Evolutionary conservation across 176 grass and related monocot genomes (phyloP).

Genomic region (Pharus latifolius): DNA sequence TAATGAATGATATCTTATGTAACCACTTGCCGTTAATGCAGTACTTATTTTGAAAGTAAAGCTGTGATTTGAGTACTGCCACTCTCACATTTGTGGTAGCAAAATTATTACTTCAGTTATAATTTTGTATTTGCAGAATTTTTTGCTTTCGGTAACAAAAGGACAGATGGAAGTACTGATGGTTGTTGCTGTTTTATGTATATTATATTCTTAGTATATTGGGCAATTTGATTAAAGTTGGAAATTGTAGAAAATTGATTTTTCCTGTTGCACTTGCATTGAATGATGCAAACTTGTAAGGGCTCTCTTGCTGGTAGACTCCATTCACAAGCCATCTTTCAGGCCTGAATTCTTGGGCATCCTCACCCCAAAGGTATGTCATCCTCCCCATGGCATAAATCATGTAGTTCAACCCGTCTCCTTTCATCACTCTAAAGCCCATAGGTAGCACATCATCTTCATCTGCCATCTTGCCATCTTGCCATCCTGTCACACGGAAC

Average conservation of each 20-base stretch:
- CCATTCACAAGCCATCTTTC: slow-evolving; percentile 57
- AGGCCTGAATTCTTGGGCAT: slow-evolving; percentile 42
- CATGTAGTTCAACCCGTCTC: slow-evolving; percentile 36
- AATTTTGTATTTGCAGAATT: background rate
- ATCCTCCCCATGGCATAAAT: slow-evolving; percentile 64
- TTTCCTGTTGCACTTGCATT: slow-evolving; percentile 22
- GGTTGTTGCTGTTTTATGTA: background rate
- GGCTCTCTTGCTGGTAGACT: slow-evolving; percentile 39
- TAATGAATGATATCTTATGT: background rate
- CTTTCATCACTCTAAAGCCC: slow-evolving; percentile 31
- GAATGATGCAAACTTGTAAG: slow-evolving; percentile 60
- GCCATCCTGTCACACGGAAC: slow-evolving; percentile 27
- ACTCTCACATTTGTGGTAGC: background rate
- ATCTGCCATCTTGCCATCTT: slow-evolving; percentile 40
- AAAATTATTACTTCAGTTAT: background rate
- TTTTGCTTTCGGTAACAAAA: background rate
- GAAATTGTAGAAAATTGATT: background rate
- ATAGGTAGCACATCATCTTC: slow-evolving; percentile 47
- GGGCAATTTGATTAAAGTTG: background rate
- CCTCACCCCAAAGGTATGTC: slow-evolving; percentile 57
- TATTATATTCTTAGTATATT: background rate
- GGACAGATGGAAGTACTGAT: background rate
- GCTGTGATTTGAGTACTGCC: background rate
- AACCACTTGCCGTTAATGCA: background rate
- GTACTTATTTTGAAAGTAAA: background rate